phyloP scores from a whole-genome alignment of 2,329 filamentous ascomycete species.

The Tolypocladium guangdongense region DNA sequence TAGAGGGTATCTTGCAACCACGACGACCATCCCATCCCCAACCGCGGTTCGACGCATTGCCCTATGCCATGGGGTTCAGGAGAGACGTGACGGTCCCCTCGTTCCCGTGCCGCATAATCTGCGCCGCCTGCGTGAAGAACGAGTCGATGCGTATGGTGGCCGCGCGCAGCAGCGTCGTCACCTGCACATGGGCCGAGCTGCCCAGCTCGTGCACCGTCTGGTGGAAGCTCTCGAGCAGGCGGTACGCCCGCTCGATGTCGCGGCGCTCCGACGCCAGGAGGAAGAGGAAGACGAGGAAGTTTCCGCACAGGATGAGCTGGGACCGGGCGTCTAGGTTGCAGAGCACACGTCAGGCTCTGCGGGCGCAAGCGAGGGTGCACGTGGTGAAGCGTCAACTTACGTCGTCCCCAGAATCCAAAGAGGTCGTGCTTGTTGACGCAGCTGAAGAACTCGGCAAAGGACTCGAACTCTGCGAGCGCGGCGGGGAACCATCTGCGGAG shows the following conservation, averaged over 20 bases:
- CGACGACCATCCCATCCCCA: background rate
- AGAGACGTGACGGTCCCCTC: conserved; percentile 37
- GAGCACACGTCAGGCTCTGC: background rate
- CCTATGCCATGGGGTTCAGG: conserved; percentile 32
- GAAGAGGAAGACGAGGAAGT: conserved; percentile 37
- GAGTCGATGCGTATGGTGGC: conserved; percentile 27
- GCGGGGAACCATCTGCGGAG: conserved; percentile 22
- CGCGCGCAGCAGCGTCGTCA: conserved; percentile 22
- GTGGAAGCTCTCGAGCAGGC: conserved; percentile 25
- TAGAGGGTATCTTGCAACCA: background rate
- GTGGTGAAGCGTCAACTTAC: conserved; percentile 17
- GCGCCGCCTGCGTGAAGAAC: conserved; percentile 26
- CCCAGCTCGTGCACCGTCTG: conserved; percentile 23
- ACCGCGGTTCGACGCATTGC: conserved; percentile 17
- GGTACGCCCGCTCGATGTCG: conserved; percentile 23
- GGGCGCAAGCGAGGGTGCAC: background rate
- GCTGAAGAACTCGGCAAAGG: conserved; percentile 27
- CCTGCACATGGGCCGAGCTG: conserved; percentile 17
- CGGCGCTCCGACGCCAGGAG: conserved; percentile 25
- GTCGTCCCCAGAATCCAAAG: conserved; percentile 32
- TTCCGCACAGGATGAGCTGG: conserved; percentile 34
- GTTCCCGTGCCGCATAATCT: conserved; percentile 16
- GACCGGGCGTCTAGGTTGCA: conserved; percentile 21
- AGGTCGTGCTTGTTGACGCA: conserved; percentile 23
- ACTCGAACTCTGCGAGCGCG: conserved; percentile 24